Conservation (phyloP, 108 stramenopile genomes). For the Stephanodiscus minutulus region DNA sequence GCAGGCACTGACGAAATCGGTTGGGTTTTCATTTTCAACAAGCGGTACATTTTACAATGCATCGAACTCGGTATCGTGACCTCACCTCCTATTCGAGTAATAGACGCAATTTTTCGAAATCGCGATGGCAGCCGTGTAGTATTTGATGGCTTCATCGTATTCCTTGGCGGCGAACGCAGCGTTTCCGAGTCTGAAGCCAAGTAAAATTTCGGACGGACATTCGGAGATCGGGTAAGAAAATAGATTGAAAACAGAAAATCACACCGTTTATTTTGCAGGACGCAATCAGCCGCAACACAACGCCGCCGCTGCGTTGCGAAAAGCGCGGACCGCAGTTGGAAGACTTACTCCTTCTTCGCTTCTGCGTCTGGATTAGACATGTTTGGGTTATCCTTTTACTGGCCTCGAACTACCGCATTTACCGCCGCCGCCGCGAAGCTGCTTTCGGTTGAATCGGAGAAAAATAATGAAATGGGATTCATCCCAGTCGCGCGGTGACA, state of each 20-base stretch:
- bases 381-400: neutral
- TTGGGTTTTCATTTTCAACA: neutral
- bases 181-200: constrained; percentile 86
- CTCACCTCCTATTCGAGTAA: constrained; percentile 91
- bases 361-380: constrained; percentile 53
- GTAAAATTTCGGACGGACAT: neutral
- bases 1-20: constrained; percentile 62
- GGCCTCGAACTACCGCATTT: neutral
- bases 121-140: constrained; percentile 89
- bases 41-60: too few species aligned
- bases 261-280: neutral
- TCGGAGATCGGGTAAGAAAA: neutral
- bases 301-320: neutral
- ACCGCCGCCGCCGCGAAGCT: too few species aligned
- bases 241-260: neutral
- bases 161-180: constrained; percentile 79
- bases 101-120: constrained; percentile 86
- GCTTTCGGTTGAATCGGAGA: too few species aligned
- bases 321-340: neutral
- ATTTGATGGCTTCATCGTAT: constrained; percentile 81
- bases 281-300: neutral
- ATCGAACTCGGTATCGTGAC: constrained; percentile 7
- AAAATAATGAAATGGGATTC: too few species aligned
- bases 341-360: constrained; percentile 54
- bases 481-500: too few species aligned